A percentile compares a stretch with the other conserved stretches of the same genome.
phyloP scores from a whole-genome alignment of 352 stramenopile genomes.

The Globisporangium splendens region DNA sequence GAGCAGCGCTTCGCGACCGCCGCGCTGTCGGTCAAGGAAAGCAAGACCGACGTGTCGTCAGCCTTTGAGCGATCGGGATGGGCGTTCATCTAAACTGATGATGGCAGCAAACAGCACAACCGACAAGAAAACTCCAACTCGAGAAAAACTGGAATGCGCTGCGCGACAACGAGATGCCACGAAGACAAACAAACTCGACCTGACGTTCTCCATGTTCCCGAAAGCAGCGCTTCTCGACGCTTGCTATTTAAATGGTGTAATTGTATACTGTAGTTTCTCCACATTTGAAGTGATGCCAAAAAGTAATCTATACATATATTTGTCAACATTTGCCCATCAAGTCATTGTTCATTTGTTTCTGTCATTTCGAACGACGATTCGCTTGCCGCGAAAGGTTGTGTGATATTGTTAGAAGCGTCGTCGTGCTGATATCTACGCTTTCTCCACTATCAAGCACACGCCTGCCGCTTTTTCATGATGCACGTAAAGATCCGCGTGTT shows the following conservation, averaged over 20 bases:
- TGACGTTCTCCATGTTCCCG: too few species aligned
- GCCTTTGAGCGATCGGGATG: conserved; percentile 75
- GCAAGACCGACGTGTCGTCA: conserved; percentile 54
- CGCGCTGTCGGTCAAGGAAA: conserved; percentile 29
- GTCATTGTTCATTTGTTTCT: neutral
- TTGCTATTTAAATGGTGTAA: conserved; percentile 15
- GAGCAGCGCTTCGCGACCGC: conserved; percentile 39
- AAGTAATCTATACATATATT: conserved; percentile 10
- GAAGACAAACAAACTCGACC: too few species aligned
- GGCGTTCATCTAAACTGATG: conserved; percentile 57
- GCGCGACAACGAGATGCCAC: neutral
- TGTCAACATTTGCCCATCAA: neutral
- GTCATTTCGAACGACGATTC: neutral
- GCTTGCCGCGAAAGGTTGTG: neutral
- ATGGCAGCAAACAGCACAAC: too few species aligned
- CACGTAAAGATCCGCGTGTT: conserved; percentile 77
- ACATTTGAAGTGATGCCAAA: conserved; percentile 1
- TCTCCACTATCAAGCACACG: neutral
- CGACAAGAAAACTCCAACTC: neutral
- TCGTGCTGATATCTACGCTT: neutral
- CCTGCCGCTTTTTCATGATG: conserved; percentile 19
- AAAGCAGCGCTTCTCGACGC: neutral
- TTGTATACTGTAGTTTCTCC: conserved; percentile 7
- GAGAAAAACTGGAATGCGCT: neutral
- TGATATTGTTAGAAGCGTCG: conserved; percentile 8